phyloP scores from a whole-genome alignment of 1,139 yeast species.

The Chernovozyma aurita region DNA sequence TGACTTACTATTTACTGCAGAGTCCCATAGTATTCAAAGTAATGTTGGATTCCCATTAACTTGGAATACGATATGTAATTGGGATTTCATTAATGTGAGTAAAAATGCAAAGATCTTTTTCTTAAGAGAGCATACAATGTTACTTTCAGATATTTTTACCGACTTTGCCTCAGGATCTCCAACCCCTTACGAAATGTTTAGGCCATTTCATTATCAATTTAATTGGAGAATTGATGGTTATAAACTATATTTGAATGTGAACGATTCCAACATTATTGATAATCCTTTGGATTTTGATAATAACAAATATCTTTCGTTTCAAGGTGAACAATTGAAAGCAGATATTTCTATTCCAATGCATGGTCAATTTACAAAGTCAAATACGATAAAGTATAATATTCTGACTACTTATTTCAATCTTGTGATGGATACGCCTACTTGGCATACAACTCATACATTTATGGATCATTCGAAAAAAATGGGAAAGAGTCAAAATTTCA shows the following conservation, averaged over 20 bases:
- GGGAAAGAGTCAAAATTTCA: slow-evolving; percentile 65
- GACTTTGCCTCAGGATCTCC: slow-evolving; percentile 80
- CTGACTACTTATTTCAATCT: slow-evolving; percentile 60
- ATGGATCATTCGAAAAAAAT: slow-evolving; percentile 50
- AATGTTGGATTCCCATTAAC: slow-evolving; percentile 64
- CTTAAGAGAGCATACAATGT: slow-evolving; percentile 76
- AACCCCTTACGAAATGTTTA: slow-evolving; percentile 66
- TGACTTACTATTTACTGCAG: slow-evolving; percentile 67
- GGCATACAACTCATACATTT: slow-evolving; percentile 84
- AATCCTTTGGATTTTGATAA: slow-evolving; percentile 82
- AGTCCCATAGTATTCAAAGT: slow-evolving; percentile 51
- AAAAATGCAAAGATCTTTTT: slow-evolving; percentile 56
- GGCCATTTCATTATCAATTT: slow-evolving; percentile 62
- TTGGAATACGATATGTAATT: slow-evolving; percentile 76
- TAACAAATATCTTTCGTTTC: slow-evolving; percentile 70
- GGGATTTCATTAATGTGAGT: slow-evolving; percentile 59
- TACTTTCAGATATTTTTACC: slow-evolving; percentile 66
- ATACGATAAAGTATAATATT: slow-evolving; percentile 51
- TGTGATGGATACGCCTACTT: slow-evolving; percentile 74
- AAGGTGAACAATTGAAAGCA: slow-evolving; percentile 55
- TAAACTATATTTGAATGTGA: slow-evolving; percentile 68
- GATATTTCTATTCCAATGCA: slow-evolving; percentile 55
- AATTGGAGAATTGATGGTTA: slow-evolving; percentile 58
- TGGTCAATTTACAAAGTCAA: slow-evolving; percentile 54
- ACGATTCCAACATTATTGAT: slow-evolving; percentile 82